Evolutionary conservation across 495 filamentous ascomycete species (phyloP), one percentile per base, ranked within the genome.

Genomic region (Penicillium manginii): DNA sequence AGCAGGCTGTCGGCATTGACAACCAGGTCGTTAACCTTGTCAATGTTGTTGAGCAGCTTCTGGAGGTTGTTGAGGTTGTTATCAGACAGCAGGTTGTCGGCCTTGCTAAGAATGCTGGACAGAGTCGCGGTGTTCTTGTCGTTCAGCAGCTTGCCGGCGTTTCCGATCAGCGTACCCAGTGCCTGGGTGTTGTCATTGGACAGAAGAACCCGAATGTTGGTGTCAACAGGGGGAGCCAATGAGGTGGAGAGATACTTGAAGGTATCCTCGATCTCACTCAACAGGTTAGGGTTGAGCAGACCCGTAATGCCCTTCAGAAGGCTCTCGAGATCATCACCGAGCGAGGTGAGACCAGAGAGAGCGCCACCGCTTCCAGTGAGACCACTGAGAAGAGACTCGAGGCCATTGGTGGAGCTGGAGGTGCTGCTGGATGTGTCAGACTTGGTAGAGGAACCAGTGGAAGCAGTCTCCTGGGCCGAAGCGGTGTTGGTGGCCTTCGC

Each of bases 161-260:
- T 73, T 40, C 49, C 65, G 39, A 74, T 74, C 49, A 78, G 61
- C 48, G 45, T 53, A 12, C 23, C 58, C 18, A 65, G 35, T 17
- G 51, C 52, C 40, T 58, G 17, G 15, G 58, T 71, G 31, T 66
- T 66, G 19, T 68, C 48, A 21, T 70, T 60, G 22, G 53, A 58
- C 8, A 81, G 63, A 40, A 81, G 66, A 23, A 61, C 64, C 40
- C 75, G 72, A 8, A 82, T 56, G 59, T 81, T 74, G 60, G 74
- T 66, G 52, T 75, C 65, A 46, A 73, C 72, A 4, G 79, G 66
- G 4, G 65, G 62, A 47, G 69, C 72, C 29, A 82, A 57, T n/a
- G 68, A 26, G 14, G 75, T 76, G 19, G 63, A 64, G 1, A 79
- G 58, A 48, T 75, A 70, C 29, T 71, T 65, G 67, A 80, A 60